Base-by-base conservation (phyloP, 331 rosid genomes). In the Phaseolus coccineus region DNA sequence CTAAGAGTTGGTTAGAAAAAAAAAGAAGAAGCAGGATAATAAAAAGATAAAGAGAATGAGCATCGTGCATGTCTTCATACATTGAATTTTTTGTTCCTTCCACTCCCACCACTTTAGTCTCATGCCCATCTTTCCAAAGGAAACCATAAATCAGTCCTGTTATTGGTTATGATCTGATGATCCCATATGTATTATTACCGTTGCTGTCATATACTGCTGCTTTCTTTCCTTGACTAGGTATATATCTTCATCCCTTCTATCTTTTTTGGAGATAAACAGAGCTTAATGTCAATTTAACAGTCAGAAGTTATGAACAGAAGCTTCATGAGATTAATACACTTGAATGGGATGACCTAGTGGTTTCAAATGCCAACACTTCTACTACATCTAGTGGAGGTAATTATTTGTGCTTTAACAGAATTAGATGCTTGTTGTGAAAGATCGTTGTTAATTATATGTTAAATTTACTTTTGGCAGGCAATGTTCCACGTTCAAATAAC, bases 331-430 rank as follows among this genome's bases (percentile, higher is more conserved):
- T 96, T 79, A 96, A 96, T 79, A 93, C 99, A 35, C 98, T 93
- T 56, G 99, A 96, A 22, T 96, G 99, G 99, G 98, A 96, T 78
- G 99, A 96, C 12, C 91, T 96, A 66, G 91, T 96, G 73, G 88
- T 57, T 67, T 22, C 88, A 77, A 80, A 87, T 72, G 93, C 80
- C 63, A 81, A 77, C 83, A 80, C 77, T 59, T 63, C 84, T 80
- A 44, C 71, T 55, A 69, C 84, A 44, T 66, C 78, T 67, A 74
- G 71, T 69, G 91, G 84, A 88, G 96, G 99, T 95, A 91, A 92
- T 14, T 72, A 62, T 72, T 64, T 48, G 58, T 55, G 71, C 48
- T 77, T 86, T 68, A 86, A 84, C 67, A 78, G 77, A 87, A 77
- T 22, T 63, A 27, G 42, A 47, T 68, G 48, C 70, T 79, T 70